phyloP scores from a whole-genome alignment of 768 basidiomycete species.

The Kockovaella imperatae region DNA sequence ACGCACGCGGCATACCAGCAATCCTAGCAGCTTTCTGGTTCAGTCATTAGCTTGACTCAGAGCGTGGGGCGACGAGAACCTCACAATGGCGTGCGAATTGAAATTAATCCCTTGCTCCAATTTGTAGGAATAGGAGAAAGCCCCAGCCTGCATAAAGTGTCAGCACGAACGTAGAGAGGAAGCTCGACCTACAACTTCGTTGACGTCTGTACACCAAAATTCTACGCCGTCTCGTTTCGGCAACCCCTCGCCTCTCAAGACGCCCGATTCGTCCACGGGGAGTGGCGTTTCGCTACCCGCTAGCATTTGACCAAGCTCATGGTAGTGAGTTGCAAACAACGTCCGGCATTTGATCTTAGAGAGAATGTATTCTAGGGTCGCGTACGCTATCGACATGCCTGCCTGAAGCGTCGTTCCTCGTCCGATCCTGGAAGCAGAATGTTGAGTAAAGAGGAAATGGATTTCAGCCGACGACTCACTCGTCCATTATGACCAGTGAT shows the following conservation, averaged over 20 bases:
- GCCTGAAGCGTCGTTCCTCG: constrained; percentile 87
- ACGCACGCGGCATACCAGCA: constrained; percentile 1
- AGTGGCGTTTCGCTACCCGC: constrained; percentile 8
- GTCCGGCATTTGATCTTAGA: constrained; percentile 66
- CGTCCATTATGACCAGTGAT: constrained; percentile 98
- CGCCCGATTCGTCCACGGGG: constrained; percentile 48
- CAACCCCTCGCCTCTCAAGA: background rate
- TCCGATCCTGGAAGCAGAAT: constrained; percentile 54
- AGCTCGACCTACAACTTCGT: constrained; percentile 58
- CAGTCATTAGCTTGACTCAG: background rate
- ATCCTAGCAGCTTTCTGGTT: background rate
- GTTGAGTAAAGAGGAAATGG: background rate
- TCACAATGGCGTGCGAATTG: constrained; percentile 63
- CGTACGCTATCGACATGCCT: constrained; percentile 88
- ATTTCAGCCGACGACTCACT: constrained; percentile 44
- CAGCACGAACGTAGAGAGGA: background rate
- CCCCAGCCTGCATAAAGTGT: constrained; percentile 56
- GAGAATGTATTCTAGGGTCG: constrained; percentile 72
- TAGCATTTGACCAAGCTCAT: constrained; percentile 82
- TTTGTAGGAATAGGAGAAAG: constrained; percentile 76
- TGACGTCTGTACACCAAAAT: constrained; percentile 85
- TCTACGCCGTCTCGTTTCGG: constrained; percentile 52
- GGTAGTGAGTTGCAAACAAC: constrained; percentile 98
- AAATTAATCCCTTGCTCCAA: constrained; percentile 76
- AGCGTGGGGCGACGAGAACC: constrained; percentile 3